Base-by-base conservation (phyloP, 306 rosid species). In the Vicia sativa region DNA sequence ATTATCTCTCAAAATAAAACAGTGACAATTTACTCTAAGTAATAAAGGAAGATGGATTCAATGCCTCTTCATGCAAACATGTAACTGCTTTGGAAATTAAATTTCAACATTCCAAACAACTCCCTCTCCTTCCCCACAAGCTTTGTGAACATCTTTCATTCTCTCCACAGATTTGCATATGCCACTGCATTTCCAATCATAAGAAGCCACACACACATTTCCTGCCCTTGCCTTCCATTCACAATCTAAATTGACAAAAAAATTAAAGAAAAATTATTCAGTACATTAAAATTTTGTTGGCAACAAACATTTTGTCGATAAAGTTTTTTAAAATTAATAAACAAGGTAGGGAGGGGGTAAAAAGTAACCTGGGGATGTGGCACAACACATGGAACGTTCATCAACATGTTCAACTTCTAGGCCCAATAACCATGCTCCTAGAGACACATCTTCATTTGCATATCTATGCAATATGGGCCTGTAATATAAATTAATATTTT, bases 171-270 rank as follows among this genome's bases (percentile, higher is more conserved):
- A 89, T 41, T 86, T 78, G 52, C 96, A 89, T 12, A 92, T 79
- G 1, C 98, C 98, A 73, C 96, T 92, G 78, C 98, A 92, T 15
- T 86, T 76, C 98, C 98, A 92, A 80, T 92, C 98, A 72, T 83
- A 89, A 7, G 98, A 84, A 0, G 96, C 98, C 85, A 77, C 96
- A 34, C 98, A 92, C 39, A 86, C 59, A 14, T 78, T 92, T 37
- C 98, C 93, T 0, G 78, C 80, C 62, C 71, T 72, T 7, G 91
- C 89, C 72, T 85, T 92, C 95, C 88, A 71, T 46, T 81, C 88
- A 41, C 96, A 92, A 46, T 63, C 98, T 91, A 73, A 31, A 6
- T 26, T 3, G 3, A 44, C 21, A 62, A 21, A 16, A 42, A 61
- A 43, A 54, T 25, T 2, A 55, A 55, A 55, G 3, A 0, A 11